A percentile compares a stretch with the other conserved stretches of the same genome.
These are phyloP conservation scores for Candida glaebosa DNA, from an alignment of 805 yeast species.

Conservation along the genomic window DNA sequence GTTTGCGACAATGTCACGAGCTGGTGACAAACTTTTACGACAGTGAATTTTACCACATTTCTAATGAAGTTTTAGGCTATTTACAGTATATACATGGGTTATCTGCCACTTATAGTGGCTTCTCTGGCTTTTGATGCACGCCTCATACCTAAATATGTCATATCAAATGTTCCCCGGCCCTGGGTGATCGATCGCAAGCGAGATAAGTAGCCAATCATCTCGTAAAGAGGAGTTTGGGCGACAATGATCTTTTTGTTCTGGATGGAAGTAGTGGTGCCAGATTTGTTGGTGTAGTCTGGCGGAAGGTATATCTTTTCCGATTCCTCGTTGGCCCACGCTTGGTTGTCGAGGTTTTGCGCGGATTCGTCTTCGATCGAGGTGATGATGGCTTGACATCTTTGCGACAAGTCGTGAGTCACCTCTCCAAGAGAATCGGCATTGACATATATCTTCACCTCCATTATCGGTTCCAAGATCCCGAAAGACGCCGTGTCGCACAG, in stretches of 20 bases:
- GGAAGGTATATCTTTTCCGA: slow-evolving; percentile 70
- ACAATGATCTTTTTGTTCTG: slow-evolving; percentile 52
- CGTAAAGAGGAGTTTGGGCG: slow-evolving; percentile 84
- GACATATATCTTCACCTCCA: slow-evolving; percentile 69
- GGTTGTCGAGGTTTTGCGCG: slow-evolving; percentile 30
- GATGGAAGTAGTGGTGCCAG: slow-evolving; percentile 15
- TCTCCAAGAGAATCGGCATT: slow-evolving; percentile 73
- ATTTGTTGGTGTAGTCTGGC: slow-evolving; percentile 60
- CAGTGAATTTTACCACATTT: not conserved
- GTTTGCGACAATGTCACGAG: not conserved
- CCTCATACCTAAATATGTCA: slow-evolving; percentile 75
- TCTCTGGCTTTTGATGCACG: slow-evolving; percentile 53
- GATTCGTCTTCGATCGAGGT: slow-evolving; percentile 66
- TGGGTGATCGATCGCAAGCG: slow-evolving; percentile 79
- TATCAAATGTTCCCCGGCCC: slow-evolving; percentile 81
- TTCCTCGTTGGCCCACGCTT: slow-evolving; percentile 48
- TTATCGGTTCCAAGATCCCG: slow-evolving; percentile 79
- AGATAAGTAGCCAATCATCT: slow-evolving; percentile 85
- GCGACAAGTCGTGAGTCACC: slow-evolving; percentile 80
- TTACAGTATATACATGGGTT: not conserved
- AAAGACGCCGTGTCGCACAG: slow-evolving; percentile 25
- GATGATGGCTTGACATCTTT: slow-evolving; percentile 73
- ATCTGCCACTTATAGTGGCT: slow-evolving; percentile 7
- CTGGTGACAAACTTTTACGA: too few relatives aligned
- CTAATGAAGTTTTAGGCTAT: not conserved